Base-by-base conservation (phyloP, 2,329 filamentous ascomycete species). In the Trichoderma hamatum region DNA sequence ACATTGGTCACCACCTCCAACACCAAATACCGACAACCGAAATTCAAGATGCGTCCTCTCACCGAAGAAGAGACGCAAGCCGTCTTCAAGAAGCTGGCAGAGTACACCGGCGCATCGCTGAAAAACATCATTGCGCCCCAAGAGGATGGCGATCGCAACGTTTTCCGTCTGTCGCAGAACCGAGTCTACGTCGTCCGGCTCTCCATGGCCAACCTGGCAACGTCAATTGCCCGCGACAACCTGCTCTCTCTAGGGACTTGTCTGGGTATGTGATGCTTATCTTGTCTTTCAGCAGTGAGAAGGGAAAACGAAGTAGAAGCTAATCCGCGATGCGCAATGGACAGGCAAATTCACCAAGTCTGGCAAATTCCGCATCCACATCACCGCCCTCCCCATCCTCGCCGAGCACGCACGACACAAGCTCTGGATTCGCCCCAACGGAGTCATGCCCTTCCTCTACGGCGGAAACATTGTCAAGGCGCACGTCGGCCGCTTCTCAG, bases 391-490 rank as follows among this genome's bases (percentile, higher is more conserved):
- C 69, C 91, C 94, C 72, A 88, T 97, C 72, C 91, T 99, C 73
- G 92, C 94, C 69, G 91, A 93, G 73, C 93, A 97, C 80, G 95
- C 95, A 55, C 86, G 96, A 70, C 97, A 97, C 83, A 98, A 98
- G 88, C 90, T 98, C 74, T 98, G 94, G 94, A 90, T 99, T 74
- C 96, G 96, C 82, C 88, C 90, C 70, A 98, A 98, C 81, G 96
- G 96, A 73, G 94, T 96, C 77, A 97, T 97, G 94, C 95, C 96
- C 1, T 98, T 97, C 80, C 83, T 99, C 58, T 99, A 98, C 81
- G 96, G 96, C 65, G 92, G 93, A 69, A 94, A 98, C 80, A 86
- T 97, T 64, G 88, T 96, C 74, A 87, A 87, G 78, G 85, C 85
- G 10, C 85, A 87, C 76, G 88, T 96, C 21, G 93, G 93, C 24